Evolutionary conservation across 805 yeast species (phyloP).

Genomic region (Danielia oregonensis): DNA sequence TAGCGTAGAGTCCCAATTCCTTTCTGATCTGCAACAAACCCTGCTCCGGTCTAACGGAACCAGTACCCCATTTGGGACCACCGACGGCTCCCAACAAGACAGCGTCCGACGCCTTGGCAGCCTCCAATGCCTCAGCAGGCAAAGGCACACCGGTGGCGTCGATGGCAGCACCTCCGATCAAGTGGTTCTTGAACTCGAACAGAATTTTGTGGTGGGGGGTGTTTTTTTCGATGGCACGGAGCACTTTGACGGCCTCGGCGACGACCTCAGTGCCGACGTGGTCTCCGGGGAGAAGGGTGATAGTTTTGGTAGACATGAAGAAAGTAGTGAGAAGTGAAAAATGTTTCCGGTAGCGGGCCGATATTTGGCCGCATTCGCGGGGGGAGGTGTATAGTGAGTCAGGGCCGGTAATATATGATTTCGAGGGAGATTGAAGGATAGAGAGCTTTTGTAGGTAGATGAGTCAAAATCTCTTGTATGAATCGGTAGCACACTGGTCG

Average conservation of each 20-base stretch:
- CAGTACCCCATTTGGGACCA: constrained; percentile 99
- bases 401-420: no score
- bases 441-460: no score
- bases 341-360: constrained; percentile 7
- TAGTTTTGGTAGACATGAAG: constrained; percentile 48
- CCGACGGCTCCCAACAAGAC: constrained; percentile 98
- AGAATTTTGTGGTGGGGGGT: constrained; percentile 42
- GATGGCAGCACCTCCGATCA: constrained; percentile 98
- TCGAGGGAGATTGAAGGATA: no score
- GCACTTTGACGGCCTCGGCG: constrained; percentile 87
- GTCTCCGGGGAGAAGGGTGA: constrained; percentile 93
- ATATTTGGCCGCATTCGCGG: no score
- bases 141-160: constrained; percentile 94
- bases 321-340: constrained; percentile 1
- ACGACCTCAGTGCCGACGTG: constrained; percentile 93
- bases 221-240: constrained; percentile 64
- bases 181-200: constrained; percentile 76
- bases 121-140: constrained; percentile 77
- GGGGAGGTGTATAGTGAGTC: no score
- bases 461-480: no score
- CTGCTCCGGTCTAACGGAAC: constrained; percentile 94
- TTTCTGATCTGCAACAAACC: constrained; percentile 92
- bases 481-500: no score
- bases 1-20: constrained; percentile 91
- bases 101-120: constrained; percentile 86